phyloP scores from a whole-genome alignment of 192 early-diverging fungal genomes.

The Coemansia nantahalensis region DNA sequence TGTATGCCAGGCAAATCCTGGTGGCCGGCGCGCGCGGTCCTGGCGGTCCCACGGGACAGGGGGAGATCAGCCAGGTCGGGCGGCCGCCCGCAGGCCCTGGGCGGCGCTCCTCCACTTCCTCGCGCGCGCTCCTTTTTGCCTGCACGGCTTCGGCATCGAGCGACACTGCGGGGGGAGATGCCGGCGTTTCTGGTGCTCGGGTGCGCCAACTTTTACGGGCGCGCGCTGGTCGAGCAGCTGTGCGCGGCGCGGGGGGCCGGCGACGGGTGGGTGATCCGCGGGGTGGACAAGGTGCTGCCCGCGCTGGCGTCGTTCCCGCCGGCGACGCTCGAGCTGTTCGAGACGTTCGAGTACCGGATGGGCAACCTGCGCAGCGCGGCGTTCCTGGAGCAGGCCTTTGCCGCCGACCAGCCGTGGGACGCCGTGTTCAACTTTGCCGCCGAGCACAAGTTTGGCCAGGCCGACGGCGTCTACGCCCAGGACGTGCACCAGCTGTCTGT shows the following conservation, averaged over 20 bases:
- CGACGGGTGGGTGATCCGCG: constrained; percentile 34
- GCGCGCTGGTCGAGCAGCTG: constrained; percentile 33
- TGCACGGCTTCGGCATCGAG: no score
- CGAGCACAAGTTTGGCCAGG: constrained; percentile 91
- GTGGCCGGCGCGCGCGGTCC: no score
- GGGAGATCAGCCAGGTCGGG: no score
- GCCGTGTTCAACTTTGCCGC: constrained; percentile 94
- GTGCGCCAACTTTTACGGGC: constrained; percentile 46
- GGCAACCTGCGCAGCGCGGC: constrained; percentile 39
- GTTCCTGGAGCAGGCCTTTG: constrained; percentile 67
- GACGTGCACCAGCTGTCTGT: constrained; percentile 60
- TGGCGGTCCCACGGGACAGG: no score
- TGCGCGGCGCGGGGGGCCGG: constrained; percentile 20
- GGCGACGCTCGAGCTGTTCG: constrained; percentile 14
- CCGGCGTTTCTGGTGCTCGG: constrained; percentile 37
- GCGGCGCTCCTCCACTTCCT: no score
- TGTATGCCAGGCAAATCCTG: no score
- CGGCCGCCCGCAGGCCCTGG: no score
- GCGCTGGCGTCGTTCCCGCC: constrained; percentile 31
- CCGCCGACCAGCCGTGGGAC: constrained; percentile 72
- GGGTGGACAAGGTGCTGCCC: constrained; percentile 41
- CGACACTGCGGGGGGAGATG: no score
- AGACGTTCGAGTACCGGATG: constrained; percentile 39
- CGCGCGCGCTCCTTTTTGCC: no score
- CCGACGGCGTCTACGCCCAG: constrained; percentile 62